A percentile compares a stretch with the other conserved stretches of the same genome.
Evolutionary conservation across 352 stramenopile genomes (phyloP).

Genomic region (Lagenidium giganteum): DNA sequence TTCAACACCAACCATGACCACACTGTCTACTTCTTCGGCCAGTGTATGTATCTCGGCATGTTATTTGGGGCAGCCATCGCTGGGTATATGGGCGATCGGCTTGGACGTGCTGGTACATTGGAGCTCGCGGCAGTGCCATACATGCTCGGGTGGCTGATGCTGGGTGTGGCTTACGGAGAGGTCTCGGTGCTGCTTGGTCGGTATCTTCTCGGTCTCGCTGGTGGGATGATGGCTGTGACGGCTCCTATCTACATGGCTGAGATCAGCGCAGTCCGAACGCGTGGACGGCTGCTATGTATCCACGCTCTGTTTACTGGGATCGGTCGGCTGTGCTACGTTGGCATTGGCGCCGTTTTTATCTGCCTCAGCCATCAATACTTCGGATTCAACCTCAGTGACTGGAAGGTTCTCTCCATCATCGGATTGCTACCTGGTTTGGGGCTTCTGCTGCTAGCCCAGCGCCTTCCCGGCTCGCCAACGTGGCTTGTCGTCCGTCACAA

Average conservation of each 20-base stretch:
- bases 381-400: constrained; percentile 79
- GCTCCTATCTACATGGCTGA: constrained; percentile 69
- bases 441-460: constrained; percentile 59
- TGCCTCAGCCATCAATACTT: constrained; percentile 60
- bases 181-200: constrained; percentile 57
- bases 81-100: constrained; percentile 53
- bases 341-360: constrained; percentile 51
- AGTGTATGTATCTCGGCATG: constrained; percentile 57
- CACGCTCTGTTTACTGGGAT: constrained; percentile 30
- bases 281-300: constrained; percentile 49
- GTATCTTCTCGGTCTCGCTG: constrained; percentile 52
- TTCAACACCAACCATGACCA: constrained; percentile 70
- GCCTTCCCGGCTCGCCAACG: constrained; percentile 69
- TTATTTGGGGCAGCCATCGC: constrained; percentile 51
- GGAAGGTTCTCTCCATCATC: constrained; percentile 58
- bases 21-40: constrained; percentile 61
- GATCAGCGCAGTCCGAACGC: constrained; percentile 48
- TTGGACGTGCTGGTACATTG: constrained; percentile 64
- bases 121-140: constrained; percentile 71
- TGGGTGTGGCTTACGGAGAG: constrained; percentile 60
- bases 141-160: constrained; percentile 66
- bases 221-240: constrained; percentile 57
- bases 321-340: constrained; percentile 43
- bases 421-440: constrained; percentile 41
- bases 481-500: constrained; percentile 73